Percentiles rank a stretch among this genome's conserved stretches.
Conservation (phyloP, 2,329 filamentous ascomycete species). For the Fusarium sp. region DNA sequence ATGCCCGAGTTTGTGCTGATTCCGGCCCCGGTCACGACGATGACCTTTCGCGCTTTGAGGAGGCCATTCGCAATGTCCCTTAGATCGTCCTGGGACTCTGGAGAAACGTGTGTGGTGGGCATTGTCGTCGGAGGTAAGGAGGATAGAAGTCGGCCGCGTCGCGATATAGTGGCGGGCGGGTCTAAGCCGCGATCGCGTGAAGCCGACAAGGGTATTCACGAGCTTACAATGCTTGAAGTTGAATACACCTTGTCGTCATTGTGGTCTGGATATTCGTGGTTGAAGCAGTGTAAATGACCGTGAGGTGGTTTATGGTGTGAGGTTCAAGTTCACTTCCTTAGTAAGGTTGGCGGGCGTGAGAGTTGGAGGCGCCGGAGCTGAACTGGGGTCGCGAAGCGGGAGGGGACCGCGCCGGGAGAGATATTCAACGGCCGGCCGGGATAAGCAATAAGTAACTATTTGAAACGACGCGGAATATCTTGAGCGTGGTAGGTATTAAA, state of each 20-base stretch:
- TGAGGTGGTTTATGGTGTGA: conserved; percentile 35
- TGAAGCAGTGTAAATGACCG: conserved; percentile 4
- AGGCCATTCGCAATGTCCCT: conserved; percentile 76
- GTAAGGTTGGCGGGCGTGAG: conserved; percentile 35
- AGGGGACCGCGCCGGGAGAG: conserved; percentile 23
- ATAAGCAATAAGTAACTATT: conserved; percentile 2
- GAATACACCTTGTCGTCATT: conserved; percentile 36
- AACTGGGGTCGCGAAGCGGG: conserved; percentile 41
- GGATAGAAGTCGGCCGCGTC: conserved; percentile 46
- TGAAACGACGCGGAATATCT: neutral
- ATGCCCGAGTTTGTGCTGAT: conserved; percentile 85
- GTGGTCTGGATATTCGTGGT: conserved; percentile 21
- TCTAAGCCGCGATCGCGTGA: conserved; percentile 39
- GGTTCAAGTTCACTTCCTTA: conserved; percentile 29
- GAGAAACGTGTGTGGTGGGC: conserved; percentile 71
- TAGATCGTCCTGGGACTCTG: conserved; percentile 67
- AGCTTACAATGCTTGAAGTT: conserved; percentile 23
- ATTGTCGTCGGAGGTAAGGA: conserved; percentile 57
- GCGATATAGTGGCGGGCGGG: conserved; percentile 38
- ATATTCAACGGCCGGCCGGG: neutral
- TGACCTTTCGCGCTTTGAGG: conserved; percentile 76
- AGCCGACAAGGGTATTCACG: conserved; percentile 32
- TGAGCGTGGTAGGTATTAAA: neutral
- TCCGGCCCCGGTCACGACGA: conserved; percentile 80
- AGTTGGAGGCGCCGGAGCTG: conserved; percentile 32